These are phyloP conservation scores for Austroboletus novae-zelandiae DNA, from an alignment of 1,284 basidiomycete genomes.

Conservation along the genomic window DNA sequence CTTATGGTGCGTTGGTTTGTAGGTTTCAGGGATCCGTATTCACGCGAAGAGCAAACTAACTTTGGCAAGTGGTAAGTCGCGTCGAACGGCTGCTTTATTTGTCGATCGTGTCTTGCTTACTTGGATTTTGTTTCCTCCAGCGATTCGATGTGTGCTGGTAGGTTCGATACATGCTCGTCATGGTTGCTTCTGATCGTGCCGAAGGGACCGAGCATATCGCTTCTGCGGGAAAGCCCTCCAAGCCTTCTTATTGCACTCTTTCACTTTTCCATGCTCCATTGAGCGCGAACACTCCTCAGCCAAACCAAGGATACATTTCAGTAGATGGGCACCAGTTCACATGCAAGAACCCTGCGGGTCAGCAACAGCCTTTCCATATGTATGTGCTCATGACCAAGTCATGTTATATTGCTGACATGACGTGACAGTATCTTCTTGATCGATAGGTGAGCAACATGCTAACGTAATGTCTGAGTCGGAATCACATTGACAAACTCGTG, in stretches of 20 bases:
- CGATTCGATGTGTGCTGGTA: constrained; percentile 50
- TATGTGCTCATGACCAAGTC: constrained; percentile 31
- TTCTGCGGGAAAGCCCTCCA: constrained; percentile 39
- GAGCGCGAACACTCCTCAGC: constrained; percentile 23
- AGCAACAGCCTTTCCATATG: constrained; percentile 60
- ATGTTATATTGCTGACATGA: background rate
- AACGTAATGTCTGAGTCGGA: background rate
- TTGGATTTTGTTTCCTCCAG: background rate
- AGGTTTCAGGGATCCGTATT: constrained; percentile 50
- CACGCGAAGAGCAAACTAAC: constrained; percentile 46
- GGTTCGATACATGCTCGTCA: background rate
- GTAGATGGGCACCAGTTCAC: constrained; percentile 45
- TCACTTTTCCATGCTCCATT: constrained; percentile 52
- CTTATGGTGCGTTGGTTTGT: background rate
- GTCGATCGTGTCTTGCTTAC: background rate
- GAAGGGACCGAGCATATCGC: constrained; percentile 40
- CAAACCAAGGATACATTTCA: constrained; percentile 49
- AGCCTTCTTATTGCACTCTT: constrained; percentile 52
- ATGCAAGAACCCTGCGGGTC: constrained; percentile 50
- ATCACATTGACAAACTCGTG: background rate
- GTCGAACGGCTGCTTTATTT: background rate
- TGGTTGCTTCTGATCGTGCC: background rate
- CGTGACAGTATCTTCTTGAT: constrained; percentile 48
- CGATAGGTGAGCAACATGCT: constrained; percentile 38
- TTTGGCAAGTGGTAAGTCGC: constrained; percentile 53